A percentile compares a stretch with the other conserved stretches of the same genome.
phyloP scores from a whole-genome alignment of 352 stramenopile genomes.

The Saprolegnia diclina region DNA sequence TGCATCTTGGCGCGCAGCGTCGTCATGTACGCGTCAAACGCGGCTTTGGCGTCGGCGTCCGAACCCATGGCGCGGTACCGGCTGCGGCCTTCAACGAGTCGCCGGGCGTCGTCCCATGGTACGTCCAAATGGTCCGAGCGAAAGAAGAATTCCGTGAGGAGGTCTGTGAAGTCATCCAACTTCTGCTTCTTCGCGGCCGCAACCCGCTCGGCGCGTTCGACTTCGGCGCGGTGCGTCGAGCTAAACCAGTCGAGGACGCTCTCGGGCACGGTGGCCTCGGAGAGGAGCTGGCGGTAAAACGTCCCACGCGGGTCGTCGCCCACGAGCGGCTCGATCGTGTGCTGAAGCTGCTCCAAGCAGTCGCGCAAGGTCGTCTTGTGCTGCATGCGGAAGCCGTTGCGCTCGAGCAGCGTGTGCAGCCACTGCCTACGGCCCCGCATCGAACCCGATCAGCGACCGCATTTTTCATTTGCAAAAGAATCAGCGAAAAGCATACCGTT shows the following conservation, averaged over 20 bases:
- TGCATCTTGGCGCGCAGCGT: slow-evolving; percentile 39
- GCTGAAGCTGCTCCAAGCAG: slow-evolving; percentile 14
- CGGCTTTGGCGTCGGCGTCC: slow-evolving; percentile 36
- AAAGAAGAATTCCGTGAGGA: slow-evolving; percentile 28
- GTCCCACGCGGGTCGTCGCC: not conserved
- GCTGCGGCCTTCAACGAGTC: slow-evolving; percentile 9
- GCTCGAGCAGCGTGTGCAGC: slow-evolving; percentile 3
- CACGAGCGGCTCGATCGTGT: not conserved
- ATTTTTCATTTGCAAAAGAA: too few species aligned
- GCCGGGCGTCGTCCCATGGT: slow-evolving; percentile 18
- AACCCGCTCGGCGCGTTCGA: slow-evolving; percentile 16
- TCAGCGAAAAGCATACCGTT: slow-evolving; percentile 5
- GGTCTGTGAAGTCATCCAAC: slow-evolving; percentile 24
- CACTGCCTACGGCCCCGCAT: slow-evolving; percentile 11
- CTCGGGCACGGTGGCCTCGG: slow-evolving; percentile 8
- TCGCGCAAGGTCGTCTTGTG: slow-evolving; percentile 9
- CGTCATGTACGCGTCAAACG: slow-evolving; percentile 34
- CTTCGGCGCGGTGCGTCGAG: not conserved
- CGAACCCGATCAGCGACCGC: not conserved
- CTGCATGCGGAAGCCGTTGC: slow-evolving; percentile 19
- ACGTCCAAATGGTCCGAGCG: slow-evolving; percentile 26
- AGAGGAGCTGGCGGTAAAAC: not conserved
- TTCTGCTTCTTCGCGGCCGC: slow-evolving; percentile 13
- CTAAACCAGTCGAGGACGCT: slow-evolving; percentile 17
- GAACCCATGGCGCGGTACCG: slow-evolving; percentile 38